Evolutionary conservation across 192 early-diverging fungal species (phyloP).

Genomic region (Jimgerdemannia lactiflua): DNA sequence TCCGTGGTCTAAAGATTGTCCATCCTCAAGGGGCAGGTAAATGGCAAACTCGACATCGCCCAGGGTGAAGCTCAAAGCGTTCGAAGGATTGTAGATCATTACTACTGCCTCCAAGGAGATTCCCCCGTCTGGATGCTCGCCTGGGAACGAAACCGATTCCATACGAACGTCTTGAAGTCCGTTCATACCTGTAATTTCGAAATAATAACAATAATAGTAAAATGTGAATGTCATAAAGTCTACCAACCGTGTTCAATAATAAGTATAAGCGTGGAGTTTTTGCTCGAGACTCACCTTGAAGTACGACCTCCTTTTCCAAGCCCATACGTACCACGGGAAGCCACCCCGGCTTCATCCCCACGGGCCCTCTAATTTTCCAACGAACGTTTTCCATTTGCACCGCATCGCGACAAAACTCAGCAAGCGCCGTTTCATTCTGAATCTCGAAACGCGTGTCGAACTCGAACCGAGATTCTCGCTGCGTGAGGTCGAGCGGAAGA

Average conservation of each 20-base stretch:
- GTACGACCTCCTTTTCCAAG: not conserved
- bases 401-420: not conserved
- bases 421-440: not conserved
- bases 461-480: not conserved
- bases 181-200: conserved; percentile 25
- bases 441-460: not conserved
- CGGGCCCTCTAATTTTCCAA: not conserved
- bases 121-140: conserved; percentile 27
- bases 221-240: not conserved
- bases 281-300: not conserved
- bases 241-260: no score
- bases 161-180: conserved; percentile 25
- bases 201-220: no score
- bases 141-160: conserved; percentile 19
- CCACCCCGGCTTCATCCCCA: not conserved
- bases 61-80: conserved; percentile 19
- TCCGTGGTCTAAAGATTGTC: not conserved
- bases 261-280: no score
- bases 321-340: not conserved
- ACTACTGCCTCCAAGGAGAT: conserved; percentile 17
- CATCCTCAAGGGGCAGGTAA: conserved; percentile 11
- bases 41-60: conserved; percentile 37
- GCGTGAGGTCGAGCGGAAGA: not conserved
- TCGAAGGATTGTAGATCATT: conserved; percentile 32
- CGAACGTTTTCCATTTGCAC: not conserved